Base-by-base conservation (phyloP, 441 rosid species). In the Euphorbia celastroides region DNA sequence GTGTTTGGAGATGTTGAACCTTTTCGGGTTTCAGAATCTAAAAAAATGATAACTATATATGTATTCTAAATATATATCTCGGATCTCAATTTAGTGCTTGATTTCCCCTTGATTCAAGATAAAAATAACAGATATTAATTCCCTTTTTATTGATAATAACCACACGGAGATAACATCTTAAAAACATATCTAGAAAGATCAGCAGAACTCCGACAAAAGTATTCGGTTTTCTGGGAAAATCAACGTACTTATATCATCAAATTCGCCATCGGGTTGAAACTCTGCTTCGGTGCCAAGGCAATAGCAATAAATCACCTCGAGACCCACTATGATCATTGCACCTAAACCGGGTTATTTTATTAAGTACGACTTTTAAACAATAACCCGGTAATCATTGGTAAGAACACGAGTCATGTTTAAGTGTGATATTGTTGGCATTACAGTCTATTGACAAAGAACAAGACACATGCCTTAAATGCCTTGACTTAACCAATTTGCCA, bases 401-500 rank as follows among this genome's bases (percentile, higher is more conserved):
- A 44, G 62, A 56, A 68, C 96, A 87, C 11, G 84, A 78, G 54
- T 62, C 70, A 28, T 51, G 16, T 12, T 12, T 56, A 3, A 56
- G 31, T 1, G 14, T 63, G 38, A 41, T 38, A 11, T 17, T 80
- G 68, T 20, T 76, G 69, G 67, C 70, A 23, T 16, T 67, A 13
- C 81, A 74, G 1, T 78, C 62, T 22, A 83, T 57, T n/a, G 44
- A 32, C 66, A 85, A 66, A 48, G 79, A 76, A 66, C 96, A 86
- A 23, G 84, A 78, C 28, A 83, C 55, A 4, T 42, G 81, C 65
- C 72, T 78, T 23, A 70, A 65, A 69, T 83, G 81, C 68, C 67
- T 78, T 5, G 87, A 78, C 60, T 67, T 87, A 17, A 87, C 88
- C 64, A 89, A 64, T 69, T 72, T 76, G 25, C 96, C 93, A 0